These are phyloP conservation scores for Macrolepiota fuliginosa DNA, from an alignment of 768 basidiomycete genomes.

Conservation along the genomic window DNA sequence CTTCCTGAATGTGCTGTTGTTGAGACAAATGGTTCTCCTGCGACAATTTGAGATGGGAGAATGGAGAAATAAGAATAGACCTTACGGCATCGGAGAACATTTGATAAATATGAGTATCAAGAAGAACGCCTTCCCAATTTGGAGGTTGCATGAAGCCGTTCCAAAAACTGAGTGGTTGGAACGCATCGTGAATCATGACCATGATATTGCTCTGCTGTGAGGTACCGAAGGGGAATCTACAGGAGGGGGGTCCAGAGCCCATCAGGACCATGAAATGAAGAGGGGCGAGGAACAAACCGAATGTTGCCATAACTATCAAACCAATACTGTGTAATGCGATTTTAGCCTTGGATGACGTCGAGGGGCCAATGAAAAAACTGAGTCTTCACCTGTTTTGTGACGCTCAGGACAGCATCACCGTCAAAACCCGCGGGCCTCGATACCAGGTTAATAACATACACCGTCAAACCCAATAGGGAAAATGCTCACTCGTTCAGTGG, in stretches of 20 bases:
- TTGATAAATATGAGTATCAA: conserved; percentile 82
- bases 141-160: conserved; percentile 54
- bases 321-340: conserved; percentile 50
- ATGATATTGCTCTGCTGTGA: conserved; percentile 58
- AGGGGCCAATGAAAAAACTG: too few species aligned
- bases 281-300: conserved; percentile 38
- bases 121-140: conserved; percentile 59
- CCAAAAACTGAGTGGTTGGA: conserved; percentile 75
- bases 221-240: conserved; percentile 34
- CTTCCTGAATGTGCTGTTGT: conserved; percentile 56
- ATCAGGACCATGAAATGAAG: conserved; percentile 12
- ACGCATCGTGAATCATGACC: conserved; percentile 75
- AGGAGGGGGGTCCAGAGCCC: conserved; percentile 13
- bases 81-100: conserved; percentile 61
- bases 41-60: not conserved
- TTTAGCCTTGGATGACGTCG: not conserved
- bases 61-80: conserved; percentile 19
- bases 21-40: conserved; percentile 47
- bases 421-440: conserved; percentile 72
- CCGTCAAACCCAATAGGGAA: not conserved
- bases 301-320: conserved; percentile 73
- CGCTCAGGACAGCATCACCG: conserved; percentile 47
- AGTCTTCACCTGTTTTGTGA: conserved; percentile 38
- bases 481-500: conserved; percentile 71
- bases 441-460: not conserved